Evolutionary conservation across 1,139 yeast species (phyloP), one percentile per base, ranked within the genome.

Genomic region (Suhomyces bolitotheri): DNA sequence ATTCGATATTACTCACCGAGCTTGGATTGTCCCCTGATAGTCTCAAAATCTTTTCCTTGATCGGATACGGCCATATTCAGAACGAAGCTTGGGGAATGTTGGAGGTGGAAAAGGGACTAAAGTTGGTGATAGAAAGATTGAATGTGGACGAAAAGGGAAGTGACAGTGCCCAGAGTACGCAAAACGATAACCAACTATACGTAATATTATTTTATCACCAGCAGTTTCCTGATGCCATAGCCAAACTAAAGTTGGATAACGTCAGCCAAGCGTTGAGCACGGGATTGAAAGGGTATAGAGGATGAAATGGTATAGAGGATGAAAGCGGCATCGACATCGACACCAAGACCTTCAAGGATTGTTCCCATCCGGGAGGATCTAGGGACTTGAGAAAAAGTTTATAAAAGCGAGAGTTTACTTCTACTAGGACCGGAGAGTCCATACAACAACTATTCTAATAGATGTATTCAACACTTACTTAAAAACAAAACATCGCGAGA

Each of bases 11-110:
- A 20, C 38, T 39, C 35, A 38, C 40, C 12, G 45, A 43, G 29
- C 27, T 41, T 23, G 43, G 40, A 13, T 45, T 60, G 16, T 49
- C 61, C 10, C 62, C 67, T 5, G 78, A 74, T 38, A 64, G 62
- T 36, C 54, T 75, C 22, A 67, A 67, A 40, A 71, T 76, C 9
- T 61, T 70, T 43, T 64, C 76, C n/a, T 54, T 76, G 22, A 50
- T 73, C 34, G 75, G 73, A 2, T 58, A 65, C 37, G 66, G 62
- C 32, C 58, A 62, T 29, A 62, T 68, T 53, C 51, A 53, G 10
- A 10, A 41, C 5, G 50, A 46, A 6, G 38, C 37, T 7, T 69
- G 76, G 75, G 56, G 56, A 7, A 47, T 60, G 5, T 43, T 68
- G 36, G 62, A 64, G 30, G 46, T 69, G 29, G 71, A 66, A 33